These are phyloP conservation scores for Fusarium vanettenii DNA, from an alignment of 2,329 filamentous ascomycete genomes.

Conservation along the genomic window DNA sequence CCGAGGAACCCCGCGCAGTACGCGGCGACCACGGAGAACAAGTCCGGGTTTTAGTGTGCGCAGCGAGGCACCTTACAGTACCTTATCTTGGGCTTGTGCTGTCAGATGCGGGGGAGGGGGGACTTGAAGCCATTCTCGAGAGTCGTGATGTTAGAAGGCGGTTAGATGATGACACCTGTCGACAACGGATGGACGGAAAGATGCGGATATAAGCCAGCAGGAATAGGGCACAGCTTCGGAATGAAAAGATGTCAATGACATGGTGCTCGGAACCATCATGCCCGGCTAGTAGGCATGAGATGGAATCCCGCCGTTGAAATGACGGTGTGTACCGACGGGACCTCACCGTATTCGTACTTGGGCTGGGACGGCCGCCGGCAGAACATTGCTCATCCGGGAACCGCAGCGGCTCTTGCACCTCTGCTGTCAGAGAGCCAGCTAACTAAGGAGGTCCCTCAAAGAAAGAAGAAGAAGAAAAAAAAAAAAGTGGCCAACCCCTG, in stretches of 20 bases:
- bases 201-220: background rate
- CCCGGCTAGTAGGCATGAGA: background rate
- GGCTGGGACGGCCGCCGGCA: background rate
- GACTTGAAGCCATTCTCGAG: background rate
- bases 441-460: background rate
- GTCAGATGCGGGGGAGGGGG: constrained; percentile 30
- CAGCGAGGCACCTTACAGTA: background rate
- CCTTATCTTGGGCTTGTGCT: constrained; percentile 3
- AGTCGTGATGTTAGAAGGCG: background rate
- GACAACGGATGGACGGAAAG: background rate
- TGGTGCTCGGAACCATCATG: constrained; percentile 1
- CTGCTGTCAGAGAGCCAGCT: background rate
- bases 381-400: background rate
- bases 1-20: constrained; percentile 14
- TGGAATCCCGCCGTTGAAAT: constrained; percentile 22
- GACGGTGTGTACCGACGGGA: constrained; percentile 29
- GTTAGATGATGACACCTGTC: background rate
- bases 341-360: constrained; percentile 40
- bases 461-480: constrained; percentile 11
- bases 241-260: background rate
- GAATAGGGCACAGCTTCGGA: background rate
- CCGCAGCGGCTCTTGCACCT: background rate
- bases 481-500: constrained; percentile 4
- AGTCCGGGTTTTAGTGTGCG: constrained; percentile 30
- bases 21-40: constrained; percentile 27